Evolutionary conservation across 495 filamentous ascomycete genomes (phyloP).

Genomic region (Aspergillus cristatus): DNA sequence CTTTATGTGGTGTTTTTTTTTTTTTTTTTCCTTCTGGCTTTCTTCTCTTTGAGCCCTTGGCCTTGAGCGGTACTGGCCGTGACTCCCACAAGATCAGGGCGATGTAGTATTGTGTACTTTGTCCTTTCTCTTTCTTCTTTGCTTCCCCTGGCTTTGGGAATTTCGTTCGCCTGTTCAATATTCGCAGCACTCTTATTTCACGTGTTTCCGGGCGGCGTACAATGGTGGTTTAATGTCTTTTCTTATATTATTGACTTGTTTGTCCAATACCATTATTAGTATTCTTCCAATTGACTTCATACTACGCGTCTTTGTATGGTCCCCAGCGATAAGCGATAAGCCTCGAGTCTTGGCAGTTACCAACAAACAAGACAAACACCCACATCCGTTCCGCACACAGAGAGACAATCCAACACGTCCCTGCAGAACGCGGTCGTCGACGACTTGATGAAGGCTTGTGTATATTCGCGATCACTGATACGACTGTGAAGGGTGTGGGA

Average conservation of each 20-base stretch:
- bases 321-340: too few relatives aligned
- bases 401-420: too few relatives aligned
- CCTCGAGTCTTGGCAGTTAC: neutral
- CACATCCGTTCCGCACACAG: neutral
- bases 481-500: neutral
- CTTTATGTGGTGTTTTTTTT: conserved; percentile 15
- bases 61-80: too few relatives aligned
- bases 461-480: too few relatives aligned
- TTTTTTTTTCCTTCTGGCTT: conserved; percentile 1
- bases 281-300: conserved; percentile 8
- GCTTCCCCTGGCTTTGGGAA: conserved; percentile 1
- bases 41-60: neutral
- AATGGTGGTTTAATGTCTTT: conserved; percentile 5
- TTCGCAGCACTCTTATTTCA: conserved; percentile 4
- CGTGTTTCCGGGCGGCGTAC: conserved; percentile 8
- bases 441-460: too few relatives aligned
- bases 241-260: too few relatives aligned
- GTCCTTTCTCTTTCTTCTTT: conserved; percentile 6
- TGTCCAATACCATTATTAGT: conserved; percentile 5
- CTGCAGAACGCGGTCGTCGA: too few relatives aligned
- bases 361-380: conserved; percentile 15
- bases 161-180: conserved; percentile 13
- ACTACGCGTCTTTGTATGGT: too few relatives aligned
- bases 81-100: neutral
- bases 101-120: conserved; percentile 6